These are phyloP conservation scores for Nicotiana obtusifolia DNA, from an alignment of 257 asterid genomes.

Conservation along the genomic window DNA sequence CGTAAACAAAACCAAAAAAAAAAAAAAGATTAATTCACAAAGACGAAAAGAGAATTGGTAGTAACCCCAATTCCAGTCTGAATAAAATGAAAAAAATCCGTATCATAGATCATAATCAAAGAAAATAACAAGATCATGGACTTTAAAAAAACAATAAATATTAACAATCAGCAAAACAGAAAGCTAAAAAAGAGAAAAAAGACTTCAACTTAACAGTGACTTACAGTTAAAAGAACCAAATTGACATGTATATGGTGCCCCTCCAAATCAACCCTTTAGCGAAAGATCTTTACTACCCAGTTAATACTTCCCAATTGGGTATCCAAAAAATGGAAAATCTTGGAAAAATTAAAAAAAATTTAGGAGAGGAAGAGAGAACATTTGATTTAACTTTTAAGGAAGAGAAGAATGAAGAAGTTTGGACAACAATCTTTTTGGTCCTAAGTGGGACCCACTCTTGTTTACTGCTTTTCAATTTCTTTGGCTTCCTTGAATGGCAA, in stretches of 20 bases:
- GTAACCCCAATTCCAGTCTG: neutral
- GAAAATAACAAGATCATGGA: neutral
- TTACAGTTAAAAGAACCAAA: conserved; percentile 6
- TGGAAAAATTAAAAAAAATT: neutral
- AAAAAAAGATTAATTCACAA: neutral
- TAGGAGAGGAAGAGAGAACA: neutral
- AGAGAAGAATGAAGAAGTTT: neutral
- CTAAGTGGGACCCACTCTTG: neutral
- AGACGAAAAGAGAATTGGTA: neutral
- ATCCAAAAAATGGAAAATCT: conserved; percentile 2
- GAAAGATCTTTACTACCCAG: neutral
- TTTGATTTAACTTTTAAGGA: neutral
- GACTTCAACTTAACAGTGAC: neutral
- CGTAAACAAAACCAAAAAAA: neutral
- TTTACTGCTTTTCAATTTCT: neutral
- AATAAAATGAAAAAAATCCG: neutral
- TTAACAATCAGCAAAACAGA: neutral
- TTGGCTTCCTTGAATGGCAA: neutral
- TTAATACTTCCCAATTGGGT: conserved; percentile 2
- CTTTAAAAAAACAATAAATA: neutral
- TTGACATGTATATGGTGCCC: neutral
- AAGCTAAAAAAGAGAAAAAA: neutral
- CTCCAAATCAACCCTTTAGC: neutral
- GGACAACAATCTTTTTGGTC: neutral
- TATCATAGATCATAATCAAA: neutral